Percentiles rank a stretch among this genome's conserved stretches.
Evolutionary conservation across 495 filamentous ascomycete genomes (phyloP).

Genomic region (Neurospora hispaniola): DNA sequence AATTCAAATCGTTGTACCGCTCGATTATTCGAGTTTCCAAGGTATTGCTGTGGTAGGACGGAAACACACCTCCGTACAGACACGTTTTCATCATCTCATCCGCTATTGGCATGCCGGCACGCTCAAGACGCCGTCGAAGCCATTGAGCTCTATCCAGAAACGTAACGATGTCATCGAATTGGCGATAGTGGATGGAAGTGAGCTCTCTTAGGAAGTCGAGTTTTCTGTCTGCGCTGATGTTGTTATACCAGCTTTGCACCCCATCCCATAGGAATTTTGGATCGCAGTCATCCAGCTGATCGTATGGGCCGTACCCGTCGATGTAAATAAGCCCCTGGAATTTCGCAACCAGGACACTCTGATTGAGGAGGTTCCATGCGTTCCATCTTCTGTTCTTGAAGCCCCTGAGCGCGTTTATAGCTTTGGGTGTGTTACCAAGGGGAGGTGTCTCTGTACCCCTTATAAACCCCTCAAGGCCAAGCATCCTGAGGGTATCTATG

Average conservation of each 20-base stretch:
- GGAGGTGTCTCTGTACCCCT: neutral
- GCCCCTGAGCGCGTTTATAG: neutral
- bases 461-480: neutral
- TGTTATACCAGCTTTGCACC: neutral
- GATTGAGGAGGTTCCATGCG: neutral
- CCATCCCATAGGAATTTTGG: neutral
- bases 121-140: neutral
- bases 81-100: neutral
- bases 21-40: accelerated
- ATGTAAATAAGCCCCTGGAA: accelerated
- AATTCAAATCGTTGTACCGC: neutral
- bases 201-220: neutral
- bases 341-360: neutral
- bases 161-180: neutral
- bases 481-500: neutral
- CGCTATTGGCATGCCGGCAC: neutral
- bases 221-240: accelerated
- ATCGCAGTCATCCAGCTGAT: neutral
- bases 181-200: neutral
- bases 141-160: neutral
- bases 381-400: neutral
- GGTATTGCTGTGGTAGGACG: neutral
- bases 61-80: neutral
- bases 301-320: neutral
- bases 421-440: neutral